Evolutionary conservation across 495 filamentous ascomycete genomes (phyloP), one percentile per base, ranked within the genome.

Genomic region (Penicillium dipodomyicola): DNA sequence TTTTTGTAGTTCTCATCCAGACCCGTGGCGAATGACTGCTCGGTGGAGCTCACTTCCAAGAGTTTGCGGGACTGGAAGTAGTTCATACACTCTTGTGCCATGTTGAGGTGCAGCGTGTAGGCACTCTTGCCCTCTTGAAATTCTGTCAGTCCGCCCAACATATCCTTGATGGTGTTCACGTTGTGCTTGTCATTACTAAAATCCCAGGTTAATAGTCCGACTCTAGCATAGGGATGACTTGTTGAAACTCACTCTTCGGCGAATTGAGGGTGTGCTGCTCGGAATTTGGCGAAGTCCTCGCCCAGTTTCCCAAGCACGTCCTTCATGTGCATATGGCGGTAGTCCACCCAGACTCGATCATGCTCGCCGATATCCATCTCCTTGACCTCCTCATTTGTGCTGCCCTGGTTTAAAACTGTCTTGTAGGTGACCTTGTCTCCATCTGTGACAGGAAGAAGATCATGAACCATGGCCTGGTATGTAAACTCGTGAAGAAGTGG

Each of bases 11-110:
- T 92, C 65, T 97, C 94, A 64, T 97, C 94, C 2, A 96, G 78
- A 12, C 95, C 94, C 4, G 95, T 97, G 23, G 93, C 89, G 56
- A 97, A 77, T 30, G 84, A 87, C 76, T 90, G 87, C 67, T 98
- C 93, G 3, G 91, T 81, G 2, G 88, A 87, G 44, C 90, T 93
- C 56, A 97, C 79, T 64, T 97, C 95, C 41, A 85, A 79, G 5
- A 98, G 80, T 63, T 96, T 96, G 60, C 85, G 82, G 19, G 83
- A 74, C 64, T 96, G 84, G 63, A 97, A 98, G 42, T 86, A 80
- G 56, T 89, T 89, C 94, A 97, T 97, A 60, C 91, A 93, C 64
- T 96, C 92, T 65, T 96, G 88, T n/a, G 94, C 95, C 94, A 98
- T 98, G 59, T 83, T 93, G 15, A 98, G 77, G 70, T 98, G 94